These are phyloP conservation scores for Saccharomycopsis selenospora DNA, from an alignment of 805 yeast genomes.

Conservation along the genomic window DNA sequence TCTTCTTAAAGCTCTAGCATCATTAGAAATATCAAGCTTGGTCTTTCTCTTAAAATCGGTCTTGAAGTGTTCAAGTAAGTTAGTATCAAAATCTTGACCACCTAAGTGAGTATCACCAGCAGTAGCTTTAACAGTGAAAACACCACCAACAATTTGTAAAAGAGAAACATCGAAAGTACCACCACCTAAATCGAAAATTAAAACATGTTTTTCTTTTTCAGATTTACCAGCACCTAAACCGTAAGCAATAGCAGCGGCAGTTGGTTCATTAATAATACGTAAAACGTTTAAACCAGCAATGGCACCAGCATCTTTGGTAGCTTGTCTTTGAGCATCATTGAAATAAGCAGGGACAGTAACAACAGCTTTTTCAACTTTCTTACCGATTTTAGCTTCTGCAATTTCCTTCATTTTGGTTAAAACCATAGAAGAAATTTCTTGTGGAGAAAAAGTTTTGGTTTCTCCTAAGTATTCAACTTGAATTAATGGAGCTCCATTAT, in stretches of 20 bases:
- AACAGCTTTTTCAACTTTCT: constrained; percentile 66
- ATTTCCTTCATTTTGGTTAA: constrained; percentile 77
- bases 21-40: constrained; percentile 80
- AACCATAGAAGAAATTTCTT: constrained; percentile 71
- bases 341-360: constrained; percentile 76
- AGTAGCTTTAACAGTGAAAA: constrained; percentile 94
- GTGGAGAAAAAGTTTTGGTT: constrained; percentile 63
- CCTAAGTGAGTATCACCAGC: constrained; percentile 99
- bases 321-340: constrained; percentile 77
- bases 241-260: constrained; percentile 98
- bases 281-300: constrained; percentile 72
- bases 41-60: constrained; percentile 94
- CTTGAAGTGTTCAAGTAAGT: constrained; percentile 88
- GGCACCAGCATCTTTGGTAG: constrained; percentile 77
- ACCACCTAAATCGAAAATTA: constrained; percentile 96
- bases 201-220: constrained; percentile 76
- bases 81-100: constrained; percentile 98
- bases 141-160: constrained; percentile 90
- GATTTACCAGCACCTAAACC: constrained; percentile 90
- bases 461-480: constrained; percentile 67
- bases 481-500: constrained; percentile 58
- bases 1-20: constrained; percentile 96
- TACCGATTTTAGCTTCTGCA: constrained; percentile 71
- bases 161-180: constrained; percentile 98
- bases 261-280: constrained; percentile 74